These are phyloP conservation scores for Trametes gibbosa DNA, from an alignment of 768 basidiomycete genomes.

Conservation along the genomic window DNA sequence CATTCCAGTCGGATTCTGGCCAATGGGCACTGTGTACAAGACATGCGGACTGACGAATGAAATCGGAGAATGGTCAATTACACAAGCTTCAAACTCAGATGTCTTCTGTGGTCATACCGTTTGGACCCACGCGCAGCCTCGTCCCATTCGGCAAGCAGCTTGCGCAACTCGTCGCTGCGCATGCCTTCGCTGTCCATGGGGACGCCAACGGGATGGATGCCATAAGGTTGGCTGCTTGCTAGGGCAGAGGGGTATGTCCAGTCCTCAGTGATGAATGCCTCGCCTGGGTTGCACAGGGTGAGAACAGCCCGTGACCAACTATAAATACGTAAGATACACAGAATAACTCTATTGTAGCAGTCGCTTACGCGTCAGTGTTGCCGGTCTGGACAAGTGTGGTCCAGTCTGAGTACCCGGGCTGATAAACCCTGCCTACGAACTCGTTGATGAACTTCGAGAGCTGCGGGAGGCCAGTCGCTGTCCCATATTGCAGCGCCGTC, in stretches of 20 bases:
- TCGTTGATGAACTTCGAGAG: slow-evolving; percentile 56
- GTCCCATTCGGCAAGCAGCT: slow-evolving; percentile 66
- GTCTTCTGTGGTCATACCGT: slow-evolving; percentile 38
- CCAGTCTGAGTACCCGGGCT: slow-evolving; percentile 62
- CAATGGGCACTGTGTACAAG: slow-evolving; percentile 75
- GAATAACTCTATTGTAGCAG: background rate
- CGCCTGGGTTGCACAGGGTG: slow-evolving; percentile 67
- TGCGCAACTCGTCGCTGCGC: slow-evolving; percentile 56
- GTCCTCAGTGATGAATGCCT: slow-evolving; percentile 57
- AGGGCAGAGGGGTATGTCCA: slow-evolving; percentile 74
- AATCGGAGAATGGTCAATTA: slow-evolving; percentile 1
- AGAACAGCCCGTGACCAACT: slow-evolving; percentile 55
- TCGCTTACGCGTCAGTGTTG: slow-evolving; percentile 60
- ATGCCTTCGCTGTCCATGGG: slow-evolving; percentile 74
- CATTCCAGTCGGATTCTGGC: slow-evolving; percentile 80
- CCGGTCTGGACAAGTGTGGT: slow-evolving; percentile 56
- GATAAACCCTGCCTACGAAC: slow-evolving; percentile 52
- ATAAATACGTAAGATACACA: background rate
- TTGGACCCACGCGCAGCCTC: slow-evolving; percentile 50
- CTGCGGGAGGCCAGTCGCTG: slow-evolving; percentile 49
- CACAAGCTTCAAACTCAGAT: background rate
- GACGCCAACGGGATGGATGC: slow-evolving; percentile 50
- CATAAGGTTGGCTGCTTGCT: slow-evolving; percentile 34
- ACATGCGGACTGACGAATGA: slow-evolving; percentile 65
- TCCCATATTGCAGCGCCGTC: slow-evolving; percentile 68